Evolutionary conservation across 805 yeast species (phyloP).

Genomic region (Middelhovenomyces tepae): DNA sequence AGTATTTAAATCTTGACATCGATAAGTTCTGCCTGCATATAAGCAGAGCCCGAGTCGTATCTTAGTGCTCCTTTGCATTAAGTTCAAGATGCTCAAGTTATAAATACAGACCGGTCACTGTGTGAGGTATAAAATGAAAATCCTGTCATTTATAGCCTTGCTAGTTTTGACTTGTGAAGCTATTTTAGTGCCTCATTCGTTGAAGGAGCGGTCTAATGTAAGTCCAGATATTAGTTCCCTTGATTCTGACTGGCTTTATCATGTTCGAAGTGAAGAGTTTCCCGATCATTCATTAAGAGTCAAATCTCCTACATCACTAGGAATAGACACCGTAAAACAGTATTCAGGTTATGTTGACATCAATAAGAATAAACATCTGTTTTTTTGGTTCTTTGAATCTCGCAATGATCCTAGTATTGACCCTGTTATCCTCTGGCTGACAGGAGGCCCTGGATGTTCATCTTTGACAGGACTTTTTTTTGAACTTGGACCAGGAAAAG

Average conservation of each 20-base stretch:
- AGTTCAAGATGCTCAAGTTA: too few species aligned
- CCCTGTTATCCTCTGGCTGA: constrained; percentile 80
- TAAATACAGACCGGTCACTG: too few species aligned
- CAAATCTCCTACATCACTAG: constrained; percentile 57
- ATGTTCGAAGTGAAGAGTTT: constrained; percentile 29
- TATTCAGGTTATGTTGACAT: constrained; percentile 81
- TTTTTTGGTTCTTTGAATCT: constrained; percentile 78
- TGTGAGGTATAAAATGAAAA: too few species aligned
- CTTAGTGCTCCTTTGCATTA: too few species aligned
- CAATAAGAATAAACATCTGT: constrained; percentile 79
- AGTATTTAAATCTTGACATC: too few species aligned
- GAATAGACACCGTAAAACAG: constrained; percentile 75
- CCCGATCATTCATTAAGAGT: constrained; percentile 48
- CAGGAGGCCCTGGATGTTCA: constrained; percentile 95
- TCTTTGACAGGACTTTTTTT: constrained; percentile 80
- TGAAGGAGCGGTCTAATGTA: too few species aligned
- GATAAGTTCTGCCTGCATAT: too few species aligned
- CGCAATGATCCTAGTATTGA: constrained; percentile 81
- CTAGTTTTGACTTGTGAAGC: too few species aligned
- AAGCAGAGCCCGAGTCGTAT: too few species aligned
- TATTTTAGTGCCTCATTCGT: too few species aligned
- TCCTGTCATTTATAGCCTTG: too few species aligned
- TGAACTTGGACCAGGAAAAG: constrained; percentile 76
- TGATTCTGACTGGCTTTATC: constrained; percentile 14
- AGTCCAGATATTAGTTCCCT: too few species aligned